These are phyloP conservation scores for Albifimbria verrucaria DNA, from an alignment of 2,329 filamentous ascomycete species.

Conservation along the genomic window DNA sequence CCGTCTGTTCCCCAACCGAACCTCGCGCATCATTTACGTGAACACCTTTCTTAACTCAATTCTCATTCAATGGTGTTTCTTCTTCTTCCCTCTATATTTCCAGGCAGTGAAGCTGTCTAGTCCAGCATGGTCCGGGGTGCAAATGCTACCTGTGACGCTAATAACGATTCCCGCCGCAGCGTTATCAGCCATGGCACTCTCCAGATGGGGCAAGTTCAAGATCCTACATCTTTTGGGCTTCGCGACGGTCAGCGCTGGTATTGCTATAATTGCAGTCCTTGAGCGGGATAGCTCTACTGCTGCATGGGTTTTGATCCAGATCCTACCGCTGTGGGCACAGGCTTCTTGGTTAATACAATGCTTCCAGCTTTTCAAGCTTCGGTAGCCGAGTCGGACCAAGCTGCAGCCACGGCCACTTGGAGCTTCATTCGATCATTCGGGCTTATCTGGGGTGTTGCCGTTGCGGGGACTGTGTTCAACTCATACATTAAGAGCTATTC, in stretches of 20 bases:
- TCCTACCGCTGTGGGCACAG: neutral
- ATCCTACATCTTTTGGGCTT: neutral
- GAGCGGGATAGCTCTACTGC: neutral
- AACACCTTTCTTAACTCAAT: neutral
- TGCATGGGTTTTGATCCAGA: neutral
- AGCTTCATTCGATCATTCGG: conserved; percentile 29
- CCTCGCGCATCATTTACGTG: neutral
- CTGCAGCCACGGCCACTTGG: neutral
- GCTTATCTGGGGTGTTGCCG: conserved; percentile 31
- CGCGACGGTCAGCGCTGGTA: neutral
- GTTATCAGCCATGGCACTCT: neutral
- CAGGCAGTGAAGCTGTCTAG: neutral
- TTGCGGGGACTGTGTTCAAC: conserved; percentile 38
- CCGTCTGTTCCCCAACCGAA: neutral
- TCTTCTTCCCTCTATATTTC: neutral
- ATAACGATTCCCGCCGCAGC: neutral
- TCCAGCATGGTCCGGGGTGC: neutral
- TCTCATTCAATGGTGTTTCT: neutral
- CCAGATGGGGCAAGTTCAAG: neutral
- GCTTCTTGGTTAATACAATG: neutral
- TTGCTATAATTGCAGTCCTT: neutral
- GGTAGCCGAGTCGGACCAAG: neutral
- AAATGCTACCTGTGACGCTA: neutral
- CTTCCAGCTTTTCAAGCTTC: neutral
- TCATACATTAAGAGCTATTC: too few relatives aligned